Evolutionary conservation across 306 rosid species (phyloP).

Genomic region (Quercus robur): DNA sequence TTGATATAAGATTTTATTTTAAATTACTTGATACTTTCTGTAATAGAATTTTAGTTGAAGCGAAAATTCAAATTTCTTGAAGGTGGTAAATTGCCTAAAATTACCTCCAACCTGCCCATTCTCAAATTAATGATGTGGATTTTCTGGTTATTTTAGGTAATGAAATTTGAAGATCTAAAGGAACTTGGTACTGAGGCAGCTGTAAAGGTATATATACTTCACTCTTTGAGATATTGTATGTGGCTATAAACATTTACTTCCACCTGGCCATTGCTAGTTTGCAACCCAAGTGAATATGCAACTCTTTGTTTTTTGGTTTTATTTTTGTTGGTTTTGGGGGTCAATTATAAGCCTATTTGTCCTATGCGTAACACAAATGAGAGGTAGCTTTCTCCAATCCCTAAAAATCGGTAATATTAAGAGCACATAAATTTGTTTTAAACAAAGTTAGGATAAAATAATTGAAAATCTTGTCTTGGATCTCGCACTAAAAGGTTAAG

Average conservation of each 20-base stretch:
- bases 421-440: background rate
- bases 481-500: background rate
- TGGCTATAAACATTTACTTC: background rate
- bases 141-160: constrained; percentile 53
- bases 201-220: constrained; percentile 65
- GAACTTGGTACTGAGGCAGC: constrained; percentile 86
- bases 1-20: no score
- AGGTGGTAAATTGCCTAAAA: no score
- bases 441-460: background rate
- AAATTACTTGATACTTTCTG: no score
- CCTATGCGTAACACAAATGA: background rate
- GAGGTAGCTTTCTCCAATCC: background rate
- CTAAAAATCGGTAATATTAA: background rate
- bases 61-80: no score
- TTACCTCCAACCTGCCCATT: no score
- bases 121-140: constrained; percentile 9
- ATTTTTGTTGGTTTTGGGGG: background rate
- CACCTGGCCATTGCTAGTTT: background rate
- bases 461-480: background rate
- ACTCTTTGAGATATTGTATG: background rate
- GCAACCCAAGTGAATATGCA: background rate
- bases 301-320: background rate
- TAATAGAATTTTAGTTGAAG: no score
- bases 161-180: constrained; percentile 96
- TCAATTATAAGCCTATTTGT: background rate